Evolutionary conservation across 2,329 filamentous ascomycete genomes (phyloP).

Genomic region (Cytospora piceae): DNA sequence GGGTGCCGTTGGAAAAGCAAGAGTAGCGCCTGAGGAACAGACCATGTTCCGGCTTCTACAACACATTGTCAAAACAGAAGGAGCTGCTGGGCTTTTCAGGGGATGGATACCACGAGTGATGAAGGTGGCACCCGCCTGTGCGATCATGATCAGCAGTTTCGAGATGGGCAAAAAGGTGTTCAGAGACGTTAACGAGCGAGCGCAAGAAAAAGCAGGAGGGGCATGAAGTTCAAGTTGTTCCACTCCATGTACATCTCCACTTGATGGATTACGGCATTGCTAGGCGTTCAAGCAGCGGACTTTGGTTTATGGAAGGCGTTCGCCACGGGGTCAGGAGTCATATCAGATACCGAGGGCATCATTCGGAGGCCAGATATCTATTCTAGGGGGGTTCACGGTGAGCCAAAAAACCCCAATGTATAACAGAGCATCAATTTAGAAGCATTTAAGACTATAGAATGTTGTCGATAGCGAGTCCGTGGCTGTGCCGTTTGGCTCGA

Average conservation of each 20-base stretch:
- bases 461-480: background rate
- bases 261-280: conserved; percentile 25
- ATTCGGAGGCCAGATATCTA: conserved; percentile 12
- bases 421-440: conserved; percentile 3
- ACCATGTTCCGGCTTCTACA: conserved; percentile 82
- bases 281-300: conserved; percentile 21
- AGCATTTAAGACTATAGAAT: background rate
- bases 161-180: conserved; percentile 94
- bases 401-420: conserved; percentile 9
- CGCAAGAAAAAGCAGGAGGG: conserved; percentile 36
- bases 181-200: conserved; percentile 68
- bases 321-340: conserved; percentile 18
- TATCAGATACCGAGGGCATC: conserved; percentile 14
- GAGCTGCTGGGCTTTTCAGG: conserved; percentile 78
- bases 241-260: conserved; percentile 25
- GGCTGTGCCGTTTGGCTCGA: background rate
- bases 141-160: conserved; percentile 99
- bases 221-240: conserved; percentile 13
- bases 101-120: conserved; percentile 91
- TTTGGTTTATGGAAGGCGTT: conserved; percentile 24
- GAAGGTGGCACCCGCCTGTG: conserved; percentile 94
- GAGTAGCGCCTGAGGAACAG: conserved; percentile 68
- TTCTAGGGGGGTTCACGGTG: background rate
- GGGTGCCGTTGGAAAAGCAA: conserved; percentile 41
- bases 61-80: conserved; percentile 90